Base-by-base conservation (phyloP, 2,329 filamentous ascomycete genomes). In the Grosmannia huntii region DNA sequence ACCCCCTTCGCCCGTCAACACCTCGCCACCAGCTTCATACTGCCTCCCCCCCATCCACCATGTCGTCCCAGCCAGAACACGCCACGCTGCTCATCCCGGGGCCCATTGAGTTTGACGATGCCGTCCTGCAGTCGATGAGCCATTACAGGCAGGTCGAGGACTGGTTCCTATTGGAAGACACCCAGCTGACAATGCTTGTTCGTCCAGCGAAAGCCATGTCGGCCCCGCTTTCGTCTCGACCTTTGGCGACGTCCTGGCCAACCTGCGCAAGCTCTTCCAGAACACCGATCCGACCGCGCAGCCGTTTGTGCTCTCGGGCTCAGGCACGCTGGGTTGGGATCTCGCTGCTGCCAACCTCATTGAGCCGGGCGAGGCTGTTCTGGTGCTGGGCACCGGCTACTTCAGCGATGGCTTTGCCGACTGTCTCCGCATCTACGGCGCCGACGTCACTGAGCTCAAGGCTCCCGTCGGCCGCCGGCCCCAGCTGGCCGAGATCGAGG, bases 61-160 rank as follows among this genome's bases (percentile, higher is more conserved):
- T 85, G 83, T 84, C 82, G 64, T 77, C 76, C 60, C 83, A 85
- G 66, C 76, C 81, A 58, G 72, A 76, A 55, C 83, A 86, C 68
- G 73, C 82, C 50, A 86, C 92, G 58, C 79, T 99, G 73, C 84
- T 99, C 75, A 97, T 99, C 69, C 94, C 94, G 55, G 94, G 94
- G 63, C 94, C 94, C 68, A 95, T 97, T 72, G 92, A 97, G 76
- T 96, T 96, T 70, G 92, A 96, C 71, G 92, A 97, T 92, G 90
- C 85, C 53, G 92, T 97, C 61, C 83, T 96, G 56, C 83, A 91
- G 72, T 89, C 90, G 61, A 96, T 96, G 92, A 86, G 87, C 77
- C 90, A 96, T 75, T 95, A 87, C 76, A 92, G 88, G 87, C 90
- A 76, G 74, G 51, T 10, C 27, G 16, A 3, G 31, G 14, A 2